Conservation (phyloP, 2,329 filamentous ascomycete species). For the Pseudogymnoascus sp. region DNA sequence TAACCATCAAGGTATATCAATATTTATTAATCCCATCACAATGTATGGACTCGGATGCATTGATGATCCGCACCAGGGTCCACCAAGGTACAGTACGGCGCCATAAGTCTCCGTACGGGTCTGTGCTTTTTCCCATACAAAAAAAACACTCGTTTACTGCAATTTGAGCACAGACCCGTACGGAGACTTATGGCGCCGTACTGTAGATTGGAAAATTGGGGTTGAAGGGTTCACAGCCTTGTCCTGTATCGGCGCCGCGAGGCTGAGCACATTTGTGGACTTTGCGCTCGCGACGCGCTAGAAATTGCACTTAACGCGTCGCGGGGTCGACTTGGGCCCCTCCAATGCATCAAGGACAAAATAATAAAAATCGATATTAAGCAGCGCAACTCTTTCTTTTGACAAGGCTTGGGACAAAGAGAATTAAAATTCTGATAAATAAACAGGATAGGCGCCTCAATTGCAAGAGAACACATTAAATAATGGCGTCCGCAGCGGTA, state of each 20-base stretch:
- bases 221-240: not conserved
- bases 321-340: not conserved
- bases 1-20: not conserved
- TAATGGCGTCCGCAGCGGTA: not conserved
- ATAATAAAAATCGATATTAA: constrained; percentile 1
- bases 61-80: not conserved
- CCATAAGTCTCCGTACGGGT: too few relatives aligned
- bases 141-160: too few relatives aligned
- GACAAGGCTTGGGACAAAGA: not conserved
- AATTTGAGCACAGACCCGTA: too few relatives aligned
- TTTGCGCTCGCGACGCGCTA: not conserved
- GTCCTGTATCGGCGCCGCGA: not conserved
- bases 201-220: not conserved
- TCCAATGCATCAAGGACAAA: not conserved
- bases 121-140: too few relatives aligned
- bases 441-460: not conserved
- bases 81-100: too few relatives aligned
- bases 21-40: not conserved
- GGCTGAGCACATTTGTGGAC: not conserved
- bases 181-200: too few relatives aligned
- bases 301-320: constrained; percentile 7
- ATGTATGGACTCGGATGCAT: not conserved
- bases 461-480: not conserved
- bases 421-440: not conserved
- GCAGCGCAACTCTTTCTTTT: not conserved